Conservation (phyloP, 2,329 filamentous ascomycete species). For the Tolypocladium sp. region DNA sequence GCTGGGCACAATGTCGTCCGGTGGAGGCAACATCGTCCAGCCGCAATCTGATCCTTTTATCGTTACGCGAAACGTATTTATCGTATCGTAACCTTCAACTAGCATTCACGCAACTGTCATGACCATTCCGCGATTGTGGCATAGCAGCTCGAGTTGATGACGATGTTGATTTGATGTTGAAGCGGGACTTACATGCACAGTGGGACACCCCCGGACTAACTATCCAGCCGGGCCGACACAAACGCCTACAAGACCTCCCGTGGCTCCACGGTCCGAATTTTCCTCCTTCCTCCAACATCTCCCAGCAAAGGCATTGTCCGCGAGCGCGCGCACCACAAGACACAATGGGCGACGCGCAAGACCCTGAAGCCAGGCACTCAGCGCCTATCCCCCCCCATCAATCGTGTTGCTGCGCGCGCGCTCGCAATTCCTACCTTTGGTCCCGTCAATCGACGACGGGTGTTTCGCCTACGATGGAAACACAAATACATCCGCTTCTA, state of each 20-base stretch:
- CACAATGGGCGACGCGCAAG: neutral
- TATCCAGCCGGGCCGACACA: neutral
- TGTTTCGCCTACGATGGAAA: neutral
- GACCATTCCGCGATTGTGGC: neutral
- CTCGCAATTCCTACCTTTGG: neutral
- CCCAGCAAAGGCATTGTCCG: neutral
- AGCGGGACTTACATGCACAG: neutral
- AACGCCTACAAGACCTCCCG: neutral
- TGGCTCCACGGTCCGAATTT: neutral
- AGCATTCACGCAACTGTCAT: neutral
- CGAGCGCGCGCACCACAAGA: neutral
- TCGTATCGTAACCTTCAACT: neutral
- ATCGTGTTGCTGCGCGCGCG: neutral
- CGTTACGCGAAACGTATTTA: neutral
- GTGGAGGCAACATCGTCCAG: too few relatives aligned
- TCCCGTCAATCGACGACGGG: neutral
- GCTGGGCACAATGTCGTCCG: too few relatives aligned
- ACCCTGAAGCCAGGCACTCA: neutral
- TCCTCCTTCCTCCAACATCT: neutral
- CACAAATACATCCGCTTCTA: constrained; percentile 36
- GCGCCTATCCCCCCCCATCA: neutral
- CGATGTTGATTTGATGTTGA: neutral
- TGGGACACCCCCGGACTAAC: neutral
- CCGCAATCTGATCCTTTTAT: too few relatives aligned
- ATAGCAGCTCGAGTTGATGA: neutral